Base-by-base conservation (phyloP, 1,284 basidiomycete species). In the Filobasidium uniguttulatum region DNA sequence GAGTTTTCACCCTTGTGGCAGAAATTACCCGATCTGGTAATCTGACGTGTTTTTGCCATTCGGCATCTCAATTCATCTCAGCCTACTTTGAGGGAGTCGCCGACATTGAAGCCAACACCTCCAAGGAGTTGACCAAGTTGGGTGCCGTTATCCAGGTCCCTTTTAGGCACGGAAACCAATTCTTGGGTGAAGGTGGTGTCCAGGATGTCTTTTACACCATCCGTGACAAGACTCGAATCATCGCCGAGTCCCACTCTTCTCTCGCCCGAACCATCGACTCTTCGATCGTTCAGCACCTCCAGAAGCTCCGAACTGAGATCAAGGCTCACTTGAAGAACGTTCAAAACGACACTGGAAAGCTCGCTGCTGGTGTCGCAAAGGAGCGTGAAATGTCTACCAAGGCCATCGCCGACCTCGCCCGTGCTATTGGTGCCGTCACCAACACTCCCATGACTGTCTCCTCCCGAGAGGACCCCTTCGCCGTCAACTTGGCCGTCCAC, bases 81-180 rank as follows among this genome's bases (percentile, higher is more conserved):
- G 66, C 68, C 59, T 73, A 73, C 66, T 72, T 72, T 49, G 70
- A 85, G 77, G 91, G 91, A 53, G 77, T 93, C 48, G 89, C 89
- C 15, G 88, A 93, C 65, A 90, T 94, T 53, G 83, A 96, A 72
- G 89, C 87, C 71, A 93, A 93, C 70, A 85, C 88, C 17, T 89
- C 90, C 34, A 82, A 82, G 61, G 93, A 97, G 71, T 78, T 97
- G 66, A 87, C 85, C 44, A 94, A 94, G 70, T 81, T 98, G 46
- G 87, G 85, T n/a, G 88, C 84, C 9, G 89, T 97, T 56, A 93
- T 98, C 59, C 93, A 98, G 70, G 93, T 97, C 1, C 94, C 94
- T 2, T 97, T 97, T 75, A 75, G 83, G 46, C 81, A 89, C 31
- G 91, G 90, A 23, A 94, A 94, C 69, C 89, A 94, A 72, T 94